phyloP scores from a whole-genome alignment of 1,139 yeast species.

The Kodamaea fungicola region DNA sequence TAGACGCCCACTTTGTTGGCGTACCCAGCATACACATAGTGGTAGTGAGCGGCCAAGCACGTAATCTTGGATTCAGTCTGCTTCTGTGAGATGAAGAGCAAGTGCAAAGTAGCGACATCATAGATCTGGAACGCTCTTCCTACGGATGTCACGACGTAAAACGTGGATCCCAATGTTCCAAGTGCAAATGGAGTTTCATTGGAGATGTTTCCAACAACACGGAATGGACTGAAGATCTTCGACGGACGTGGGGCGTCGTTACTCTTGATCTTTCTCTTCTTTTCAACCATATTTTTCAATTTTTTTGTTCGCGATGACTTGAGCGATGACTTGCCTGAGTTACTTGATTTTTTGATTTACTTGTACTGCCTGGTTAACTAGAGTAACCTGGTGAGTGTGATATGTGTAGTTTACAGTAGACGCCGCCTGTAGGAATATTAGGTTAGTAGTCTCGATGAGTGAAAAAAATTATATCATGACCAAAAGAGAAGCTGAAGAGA shows the following conservation, averaged over 20 bases:
- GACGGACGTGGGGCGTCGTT: conserved; percentile 17
- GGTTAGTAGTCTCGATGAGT: background rate
- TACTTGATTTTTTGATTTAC: background rate
- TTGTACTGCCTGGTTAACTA: background rate
- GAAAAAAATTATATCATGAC: conserved; percentile 5
- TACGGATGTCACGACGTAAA: conserved; percentile 84
- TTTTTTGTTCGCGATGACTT: conserved; percentile 2
- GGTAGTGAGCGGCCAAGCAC: conserved; percentile 76
- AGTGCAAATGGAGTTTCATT: conserved; percentile 82
- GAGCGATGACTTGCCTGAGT: too few relatives aligned
- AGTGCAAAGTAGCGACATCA: conserved; percentile 84
- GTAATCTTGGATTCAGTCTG: conserved; percentile 72
- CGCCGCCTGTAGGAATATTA: too few relatives aligned
- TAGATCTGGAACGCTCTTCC: conserved; percentile 90
- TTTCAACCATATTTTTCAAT: conserved; percentile 25
- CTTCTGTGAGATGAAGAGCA: conserved; percentile 79
- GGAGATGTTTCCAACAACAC: conserved; percentile 63
- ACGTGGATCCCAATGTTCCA: conserved; percentile 85
- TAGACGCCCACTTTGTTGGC: conserved; percentile 71
- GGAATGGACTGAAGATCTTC: conserved; percentile 43
- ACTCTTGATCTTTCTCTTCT: conserved; percentile 26
- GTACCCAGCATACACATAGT: conserved; percentile 77
- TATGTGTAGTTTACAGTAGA: background rate
- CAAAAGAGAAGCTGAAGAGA: conserved; percentile 18
- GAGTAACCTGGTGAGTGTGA: background rate